These are phyloP conservation scores for Ligustrum vulgare DNA, from an alignment of 257 asterid genomes.

Conservation along the genomic window DNA sequence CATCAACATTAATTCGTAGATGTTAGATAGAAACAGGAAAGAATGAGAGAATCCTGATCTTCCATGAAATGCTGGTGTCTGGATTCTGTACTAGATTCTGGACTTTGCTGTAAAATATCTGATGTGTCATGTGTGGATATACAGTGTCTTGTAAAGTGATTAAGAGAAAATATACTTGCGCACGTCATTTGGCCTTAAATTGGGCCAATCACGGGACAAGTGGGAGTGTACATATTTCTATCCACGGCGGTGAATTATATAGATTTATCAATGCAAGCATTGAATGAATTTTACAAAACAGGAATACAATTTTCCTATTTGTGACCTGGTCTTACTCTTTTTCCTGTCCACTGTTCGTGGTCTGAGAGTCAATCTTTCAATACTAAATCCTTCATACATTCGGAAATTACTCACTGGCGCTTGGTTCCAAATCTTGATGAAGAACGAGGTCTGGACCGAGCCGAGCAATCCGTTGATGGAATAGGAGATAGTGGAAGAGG, in stretches of 20 bases:
- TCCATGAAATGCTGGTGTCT: background rate
- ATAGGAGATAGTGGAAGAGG: no score
- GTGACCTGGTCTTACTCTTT: background rate
- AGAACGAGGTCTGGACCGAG: no score
- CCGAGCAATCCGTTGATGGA: no score
- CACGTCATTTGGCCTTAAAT: background rate
- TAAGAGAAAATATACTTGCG: background rate
- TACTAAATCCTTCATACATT: background rate
- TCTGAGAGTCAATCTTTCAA: background rate
- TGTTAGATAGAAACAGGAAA: background rate
- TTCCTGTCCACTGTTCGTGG: background rate
- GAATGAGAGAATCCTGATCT: background rate
- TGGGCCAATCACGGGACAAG: background rate
- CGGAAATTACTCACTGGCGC: background rate
- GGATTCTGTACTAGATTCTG: background rate
- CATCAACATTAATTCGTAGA: background rate
- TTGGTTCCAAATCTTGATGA: background rate
- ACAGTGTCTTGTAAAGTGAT: background rate
- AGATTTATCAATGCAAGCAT: background rate
- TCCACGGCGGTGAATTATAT: background rate
- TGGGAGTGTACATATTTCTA: background rate
- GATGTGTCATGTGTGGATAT: background rate
- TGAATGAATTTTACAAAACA: no score
- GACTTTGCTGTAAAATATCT: background rate
- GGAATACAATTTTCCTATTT: background rate